A percentile compares a stretch with the other conserved stretches of the same genome.
These are phyloP conservation scores for Persicaria maculosa DNA, from an alignment of 148 eudicot species.

Conservation along the genomic window DNA sequence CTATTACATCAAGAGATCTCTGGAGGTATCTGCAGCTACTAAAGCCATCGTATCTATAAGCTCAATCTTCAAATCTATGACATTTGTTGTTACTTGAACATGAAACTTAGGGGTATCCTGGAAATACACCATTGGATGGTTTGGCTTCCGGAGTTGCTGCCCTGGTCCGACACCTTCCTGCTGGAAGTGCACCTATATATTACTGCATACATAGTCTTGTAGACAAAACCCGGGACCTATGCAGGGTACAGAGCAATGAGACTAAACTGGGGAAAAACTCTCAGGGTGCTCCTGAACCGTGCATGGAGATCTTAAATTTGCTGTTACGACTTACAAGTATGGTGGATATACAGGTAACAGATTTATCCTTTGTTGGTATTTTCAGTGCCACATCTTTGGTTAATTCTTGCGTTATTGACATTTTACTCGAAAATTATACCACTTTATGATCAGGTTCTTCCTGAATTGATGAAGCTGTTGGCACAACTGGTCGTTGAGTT, in stretches of 20 bases:
- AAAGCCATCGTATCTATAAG: not conserved
- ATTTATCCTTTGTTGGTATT: not conserved
- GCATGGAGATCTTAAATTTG: constrained; percentile 62
- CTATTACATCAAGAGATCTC: constrained; percentile 78
- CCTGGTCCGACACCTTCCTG: constrained; percentile 83
- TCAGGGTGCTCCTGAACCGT: constrained; percentile 64
- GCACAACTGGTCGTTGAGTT: constrained; percentile 54
- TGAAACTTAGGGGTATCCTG: constrained; percentile 61
- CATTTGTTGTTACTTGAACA: not conserved
- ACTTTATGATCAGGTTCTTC: constrained; percentile 51
- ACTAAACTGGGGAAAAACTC: constrained; percentile 44
- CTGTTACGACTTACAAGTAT: constrained; percentile 58
- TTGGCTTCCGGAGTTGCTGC: constrained; percentile 88
- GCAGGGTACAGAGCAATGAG: constrained; percentile 27
- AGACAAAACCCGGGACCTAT: constrained; percentile 49
- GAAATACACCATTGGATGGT: constrained; percentile 81
- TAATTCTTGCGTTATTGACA: not conserved
- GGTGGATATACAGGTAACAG: constrained; percentile 76
- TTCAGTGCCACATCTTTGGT: not conserved
- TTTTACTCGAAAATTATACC: not conserved
- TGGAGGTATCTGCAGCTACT: constrained; percentile 48
- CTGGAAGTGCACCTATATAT: constrained; percentile 78
- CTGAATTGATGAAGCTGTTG: constrained; percentile 72
- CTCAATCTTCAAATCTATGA: not conserved
- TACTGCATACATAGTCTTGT: constrained; percentile 66